A percentile compares a stretch with the other conserved stretches of the same genome.
Evolutionary conservation across 1,139 yeast genomes (phyloP).

Genomic region (Pichiaceae sp.): DNA sequence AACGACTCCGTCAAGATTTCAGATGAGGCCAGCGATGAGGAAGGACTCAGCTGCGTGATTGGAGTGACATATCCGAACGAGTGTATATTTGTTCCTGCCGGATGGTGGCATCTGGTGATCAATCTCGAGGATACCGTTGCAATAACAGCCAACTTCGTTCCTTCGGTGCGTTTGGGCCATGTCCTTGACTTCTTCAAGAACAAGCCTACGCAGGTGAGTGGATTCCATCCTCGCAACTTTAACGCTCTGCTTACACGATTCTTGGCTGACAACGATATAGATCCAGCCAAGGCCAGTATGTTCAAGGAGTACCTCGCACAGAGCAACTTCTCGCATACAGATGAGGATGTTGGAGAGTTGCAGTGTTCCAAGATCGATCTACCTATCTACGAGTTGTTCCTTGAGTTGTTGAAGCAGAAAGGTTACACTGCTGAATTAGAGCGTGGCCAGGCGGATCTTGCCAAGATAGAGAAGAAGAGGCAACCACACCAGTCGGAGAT

Average conservation of each 20-base stretch:
- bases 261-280: conserved; percentile 20
- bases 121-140: conserved; percentile 76
- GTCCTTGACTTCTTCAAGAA: conserved; percentile 62
- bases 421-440: conserved; percentile 29
- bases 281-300: conserved; percentile 11
- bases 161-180: conserved; percentile 45
- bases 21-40: conserved; percentile 20
- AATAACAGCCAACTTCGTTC: conserved; percentile 82
- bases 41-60: conserved; percentile 39
- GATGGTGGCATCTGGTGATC: conserved; percentile 95
- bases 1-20: conserved; percentile 43
- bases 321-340: conserved; percentile 15
- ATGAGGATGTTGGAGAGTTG: conserved; percentile 35
- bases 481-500: conserved; percentile 9
- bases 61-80: conserved; percentile 79
- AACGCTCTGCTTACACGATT: conserved; percentile 19
- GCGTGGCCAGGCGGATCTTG: conserved; percentile 28
- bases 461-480: conserved; percentile 24
- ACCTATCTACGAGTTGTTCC: conserved; percentile 54
- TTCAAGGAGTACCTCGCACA: conserved; percentile 18
- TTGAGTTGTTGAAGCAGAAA: conserved; percentile 32
- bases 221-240: conserved; percentile 56
- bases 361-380: conserved; percentile 26
- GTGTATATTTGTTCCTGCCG: conserved; percentile 81
- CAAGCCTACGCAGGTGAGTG: conserved; percentile 66